Evolutionary conservation across 495 filamentous ascomycete species (phyloP).

Genomic region (Tuber aestivum): DNA sequence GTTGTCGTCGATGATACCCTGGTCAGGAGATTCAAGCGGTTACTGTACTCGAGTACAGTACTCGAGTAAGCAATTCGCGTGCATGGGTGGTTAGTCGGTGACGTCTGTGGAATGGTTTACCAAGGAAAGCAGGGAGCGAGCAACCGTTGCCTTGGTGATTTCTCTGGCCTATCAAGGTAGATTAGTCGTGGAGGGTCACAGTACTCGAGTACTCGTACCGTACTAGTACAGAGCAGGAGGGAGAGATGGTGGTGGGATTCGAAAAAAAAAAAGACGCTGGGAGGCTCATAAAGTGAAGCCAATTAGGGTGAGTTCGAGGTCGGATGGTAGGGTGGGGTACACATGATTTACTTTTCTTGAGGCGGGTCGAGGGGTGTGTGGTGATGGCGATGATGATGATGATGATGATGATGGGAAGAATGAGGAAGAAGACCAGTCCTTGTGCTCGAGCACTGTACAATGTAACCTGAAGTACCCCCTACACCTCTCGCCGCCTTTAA

Average conservation of each 20-base stretch:
- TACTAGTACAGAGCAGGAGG: conserved; percentile 17
- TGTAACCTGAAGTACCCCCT: conserved; percentile 1
- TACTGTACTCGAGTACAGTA: no score
- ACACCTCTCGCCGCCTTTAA: conserved; percentile 27
- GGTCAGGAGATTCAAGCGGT: background rate
- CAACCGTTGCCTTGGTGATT: conserved; percentile 23
- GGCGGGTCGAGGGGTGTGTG: conserved; percentile 4
- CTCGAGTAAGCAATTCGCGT: conserved; percentile 15
- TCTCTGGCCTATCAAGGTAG: conserved; percentile 7
- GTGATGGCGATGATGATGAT: background rate
- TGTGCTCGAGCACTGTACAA: no score
- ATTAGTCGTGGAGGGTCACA: no score
- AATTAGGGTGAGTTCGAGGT: background rate
- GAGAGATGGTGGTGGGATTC: background rate
- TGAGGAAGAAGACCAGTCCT: conserved; percentile 9
- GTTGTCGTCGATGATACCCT: background rate
- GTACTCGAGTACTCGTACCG: no score
- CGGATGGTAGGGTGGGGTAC: conserved; percentile 19
- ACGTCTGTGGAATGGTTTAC: conserved; percentile 23
- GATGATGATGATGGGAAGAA: background rate
- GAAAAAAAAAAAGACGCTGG: background rate
- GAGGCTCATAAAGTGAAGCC: background rate
- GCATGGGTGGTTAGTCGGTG: conserved; percentile 21
- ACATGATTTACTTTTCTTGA: conserved; percentile 35
- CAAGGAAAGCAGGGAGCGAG: conserved; percentile 6